These are phyloP conservation scores for Parvularia atlantis DNA, from an alignment of 78 protist genomes.

Conservation along the genomic window DNA sequence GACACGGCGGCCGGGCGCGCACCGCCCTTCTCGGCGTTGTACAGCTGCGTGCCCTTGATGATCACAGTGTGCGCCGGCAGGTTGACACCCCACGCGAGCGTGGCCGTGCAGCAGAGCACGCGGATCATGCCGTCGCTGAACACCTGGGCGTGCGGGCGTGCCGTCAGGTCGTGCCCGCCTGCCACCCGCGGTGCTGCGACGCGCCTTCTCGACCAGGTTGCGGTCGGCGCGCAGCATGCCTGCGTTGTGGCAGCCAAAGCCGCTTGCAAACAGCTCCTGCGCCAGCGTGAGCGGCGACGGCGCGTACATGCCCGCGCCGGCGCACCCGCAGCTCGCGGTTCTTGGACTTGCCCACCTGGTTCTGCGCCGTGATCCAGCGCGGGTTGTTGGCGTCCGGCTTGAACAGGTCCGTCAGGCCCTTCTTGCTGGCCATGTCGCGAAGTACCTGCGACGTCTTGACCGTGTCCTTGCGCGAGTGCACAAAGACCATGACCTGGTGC, in stretches of 20 bases:
- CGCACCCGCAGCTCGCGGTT: no score
- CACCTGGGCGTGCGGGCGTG: no score
- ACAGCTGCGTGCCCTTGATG: constrained; percentile 90
- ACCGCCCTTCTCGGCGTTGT: constrained; percentile 35
- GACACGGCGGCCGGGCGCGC: no score
- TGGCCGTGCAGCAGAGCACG: constrained; percentile 86
- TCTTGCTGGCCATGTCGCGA: constrained; percentile 53
- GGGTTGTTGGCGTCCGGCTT: background rate
- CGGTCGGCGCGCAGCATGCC: constrained; percentile 90
- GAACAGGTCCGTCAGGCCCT: background rate
- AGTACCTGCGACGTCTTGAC: no score
- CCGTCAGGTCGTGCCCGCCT: no score
- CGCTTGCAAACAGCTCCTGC: no score
- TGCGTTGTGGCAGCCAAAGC: constrained; percentile 91
- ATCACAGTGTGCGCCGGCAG: constrained; percentile 95
- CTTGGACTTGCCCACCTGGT: background rate
- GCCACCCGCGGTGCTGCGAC: no score
- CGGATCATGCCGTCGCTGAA: background rate
- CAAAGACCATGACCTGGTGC: constrained; percentile 93
- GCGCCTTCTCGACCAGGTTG: constrained; percentile 66
- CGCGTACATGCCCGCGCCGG: background rate
- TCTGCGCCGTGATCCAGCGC: background rate
- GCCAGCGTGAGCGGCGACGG: background rate
- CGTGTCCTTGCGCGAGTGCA: constrained; percentile 93
- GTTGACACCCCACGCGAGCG: constrained; percentile 99